Base-by-base conservation (phyloP, 2,329 filamentous ascomycete species). In the Penicillium brevicompactum region DNA sequence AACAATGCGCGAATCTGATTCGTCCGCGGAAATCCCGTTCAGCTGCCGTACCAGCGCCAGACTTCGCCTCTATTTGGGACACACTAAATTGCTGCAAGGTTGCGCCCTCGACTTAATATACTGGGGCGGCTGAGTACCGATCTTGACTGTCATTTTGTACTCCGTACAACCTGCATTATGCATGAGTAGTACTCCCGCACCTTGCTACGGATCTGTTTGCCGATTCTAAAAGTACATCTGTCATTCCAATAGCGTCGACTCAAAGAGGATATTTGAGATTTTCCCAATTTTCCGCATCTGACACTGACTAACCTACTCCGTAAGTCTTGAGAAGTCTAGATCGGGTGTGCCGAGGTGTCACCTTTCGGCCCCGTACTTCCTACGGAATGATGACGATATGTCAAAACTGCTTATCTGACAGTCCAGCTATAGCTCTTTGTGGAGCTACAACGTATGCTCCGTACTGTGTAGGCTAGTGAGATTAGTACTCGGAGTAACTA, bases 11-110 rank as follows among this genome's bases (percentile, higher is more conserved):
- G 8, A 14, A 10, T 16, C 16, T 58, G 30, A 65, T 64, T 65
- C 61, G 63, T 32, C n/a, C 63, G 63, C 61, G 63, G 61, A 64
- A 46, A 32, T 46, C 40, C 42, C 27, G 43, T 40, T 47, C 51
- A 55, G 51, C 30, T 42, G 42, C 57, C 55, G 57, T 45, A 40
- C 50, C 22, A 34, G 34, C 44, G 44, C 40, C 51, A 49, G 24
- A 30, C 10, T 40, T 45, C 22, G 40, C 18, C 38, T 43, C n/a
- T 40, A 31, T 18, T 46, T 45, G 54, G 48, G 34, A 46, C 54
- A 30, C 46, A 34, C 51, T 56, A 53, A 41, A 30, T 16, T 27
- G 32, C n/a, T 30, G 31, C 51, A 53, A 44, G 51, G 44, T 9
- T 10, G 27, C 7, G 27, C 11, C 41, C 37, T 13, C 4, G 14